phyloP scores from a whole-genome alignment of 768 basidiomycete genomes.

The Xerocomellus intermedius region DNA sequence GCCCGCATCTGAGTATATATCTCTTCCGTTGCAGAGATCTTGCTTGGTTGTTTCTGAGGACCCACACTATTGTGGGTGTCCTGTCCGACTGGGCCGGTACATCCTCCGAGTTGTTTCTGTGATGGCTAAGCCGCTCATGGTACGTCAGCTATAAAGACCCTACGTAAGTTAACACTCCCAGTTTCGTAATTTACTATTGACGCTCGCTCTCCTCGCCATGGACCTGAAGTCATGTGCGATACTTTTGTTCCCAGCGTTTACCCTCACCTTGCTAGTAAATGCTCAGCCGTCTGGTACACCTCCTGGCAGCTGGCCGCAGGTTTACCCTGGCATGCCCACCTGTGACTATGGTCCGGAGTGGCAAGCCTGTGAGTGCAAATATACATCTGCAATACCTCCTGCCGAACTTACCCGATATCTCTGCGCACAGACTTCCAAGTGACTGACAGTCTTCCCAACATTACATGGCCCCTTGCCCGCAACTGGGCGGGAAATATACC shows the following conservation, averaged over 20 bases:
- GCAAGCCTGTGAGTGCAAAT: conserved; percentile 54
- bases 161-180: not conserved
- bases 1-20: too few relatives aligned
- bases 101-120: not conserved
- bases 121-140: not conserved
- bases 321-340: conserved; percentile 42
- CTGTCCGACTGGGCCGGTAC: too few relatives aligned
- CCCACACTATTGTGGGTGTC: conserved; percentile 7
- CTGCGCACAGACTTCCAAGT: conserved; percentile 54
- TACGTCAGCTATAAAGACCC: conserved; percentile 7
- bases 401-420: not conserved
- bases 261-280: conserved; percentile 6
- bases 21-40: too few relatives aligned
- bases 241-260: not conserved
- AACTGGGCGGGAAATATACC: conserved; percentile 65
- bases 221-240: conserved; percentile 12
- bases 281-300: conserved; percentile 25
- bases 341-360: conserved; percentile 54
- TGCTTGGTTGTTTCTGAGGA: not conserved
- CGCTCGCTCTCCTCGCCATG: conserved; percentile 18
- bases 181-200: conserved; percentile 3
- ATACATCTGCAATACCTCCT: not conserved
- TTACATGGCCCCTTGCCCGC: conserved; percentile 52
- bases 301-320: conserved; percentile 39
- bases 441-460: conserved; percentile 53